These are phyloP conservation scores for Yarrowia sp. DNA, from an alignment of 805 yeast species.

Conservation along the genomic window DNA sequence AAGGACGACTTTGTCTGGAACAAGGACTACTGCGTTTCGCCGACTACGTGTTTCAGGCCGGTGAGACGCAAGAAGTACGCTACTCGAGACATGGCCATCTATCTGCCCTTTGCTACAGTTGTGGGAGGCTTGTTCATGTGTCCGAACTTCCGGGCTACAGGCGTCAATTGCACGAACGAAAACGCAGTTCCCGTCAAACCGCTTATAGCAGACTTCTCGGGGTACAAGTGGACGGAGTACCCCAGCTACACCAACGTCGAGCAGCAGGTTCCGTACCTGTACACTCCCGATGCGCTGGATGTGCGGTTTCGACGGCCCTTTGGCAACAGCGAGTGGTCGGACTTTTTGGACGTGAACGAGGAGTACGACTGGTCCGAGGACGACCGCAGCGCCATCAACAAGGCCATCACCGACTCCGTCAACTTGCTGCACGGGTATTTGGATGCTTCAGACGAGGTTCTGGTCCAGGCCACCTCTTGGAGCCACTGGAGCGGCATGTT, in stretches of 20 bases:
- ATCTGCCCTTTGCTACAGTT: constrained; percentile 52
- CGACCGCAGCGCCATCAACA: constrained; percentile 38
- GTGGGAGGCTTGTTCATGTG: constrained; percentile 65
- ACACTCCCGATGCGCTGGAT: constrained; percentile 47
- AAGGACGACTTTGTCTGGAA: constrained; percentile 21
- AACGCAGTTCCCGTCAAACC: constrained; percentile 51
- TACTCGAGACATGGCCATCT: constrained; percentile 45
- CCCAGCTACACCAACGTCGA: constrained; percentile 23
- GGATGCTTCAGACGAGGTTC: constrained; percentile 6
- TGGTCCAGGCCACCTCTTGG: constrained; percentile 5
- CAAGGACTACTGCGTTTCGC: constrained; percentile 5
- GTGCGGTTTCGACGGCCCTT: constrained; percentile 32
- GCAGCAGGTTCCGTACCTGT: constrained; percentile 56
- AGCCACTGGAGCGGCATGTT: background rate
- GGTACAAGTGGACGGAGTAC: constrained; percentile 46
- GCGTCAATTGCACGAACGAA: constrained; percentile 31
- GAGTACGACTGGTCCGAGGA: constrained; percentile 44
- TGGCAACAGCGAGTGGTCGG: constrained; percentile 46
- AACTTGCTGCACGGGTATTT: background rate
- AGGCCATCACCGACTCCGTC: constrained; percentile 3
- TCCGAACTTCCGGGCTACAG: constrained; percentile 36
- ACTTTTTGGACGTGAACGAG: constrained; percentile 50
- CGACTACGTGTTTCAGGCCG: constrained; percentile 50
- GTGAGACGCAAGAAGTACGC: constrained; percentile 61
- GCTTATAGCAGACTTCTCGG: constrained; percentile 55